phyloP scores from a whole-genome alignment of 2,329 filamentous ascomycete species.

The Macrophomina phaseolina region DNA sequence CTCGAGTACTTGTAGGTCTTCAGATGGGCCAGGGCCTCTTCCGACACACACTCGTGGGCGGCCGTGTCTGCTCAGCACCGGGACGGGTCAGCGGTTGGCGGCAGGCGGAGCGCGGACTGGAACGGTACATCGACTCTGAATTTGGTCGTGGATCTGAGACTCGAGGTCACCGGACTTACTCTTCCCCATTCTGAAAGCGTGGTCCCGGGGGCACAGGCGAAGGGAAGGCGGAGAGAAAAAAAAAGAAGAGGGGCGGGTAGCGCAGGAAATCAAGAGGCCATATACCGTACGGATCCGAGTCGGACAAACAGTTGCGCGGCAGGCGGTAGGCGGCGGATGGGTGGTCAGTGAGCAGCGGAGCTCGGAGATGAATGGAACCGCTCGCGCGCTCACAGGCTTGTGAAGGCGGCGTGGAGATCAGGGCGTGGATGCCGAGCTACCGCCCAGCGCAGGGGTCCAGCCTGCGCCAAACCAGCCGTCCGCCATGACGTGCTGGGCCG shows the following conservation, averaged over 20 bases:
- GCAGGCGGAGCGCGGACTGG: constrained; percentile 17
- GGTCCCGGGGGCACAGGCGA: constrained; percentile 10
- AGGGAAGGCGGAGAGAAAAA: constrained; percentile 28
- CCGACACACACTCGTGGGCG: constrained; percentile 76
- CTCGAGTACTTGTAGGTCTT: constrained; percentile 97
- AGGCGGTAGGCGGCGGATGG: neutral
- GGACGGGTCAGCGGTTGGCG: constrained; percentile 20
- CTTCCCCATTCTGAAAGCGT: constrained; percentile 26
- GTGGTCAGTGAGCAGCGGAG: constrained; percentile 20
- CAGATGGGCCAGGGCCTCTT: constrained; percentile 88
- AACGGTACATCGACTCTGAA: constrained; percentile 27
- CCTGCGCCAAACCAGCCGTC: neutral
- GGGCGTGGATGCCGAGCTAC: constrained; percentile 10
- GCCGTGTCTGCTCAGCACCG: constrained; percentile 56
- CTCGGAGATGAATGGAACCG: constrained; percentile 11
- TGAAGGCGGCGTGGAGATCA: constrained; percentile 10
- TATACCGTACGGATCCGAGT: constrained; percentile 21
- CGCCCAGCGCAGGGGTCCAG: constrained; percentile 18
- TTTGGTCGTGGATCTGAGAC: constrained; percentile 26
- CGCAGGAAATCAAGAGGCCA: constrained; percentile 7
- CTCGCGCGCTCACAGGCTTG: neutral
- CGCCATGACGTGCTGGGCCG: constrained; percentile 1
- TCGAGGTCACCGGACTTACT: constrained; percentile 29
- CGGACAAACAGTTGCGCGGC: constrained; percentile 5
- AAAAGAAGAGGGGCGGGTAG: constrained; percentile 23